Conservation (phyloP, 345 rosid genomes). For the Eucalyptus rudis region DNA sequence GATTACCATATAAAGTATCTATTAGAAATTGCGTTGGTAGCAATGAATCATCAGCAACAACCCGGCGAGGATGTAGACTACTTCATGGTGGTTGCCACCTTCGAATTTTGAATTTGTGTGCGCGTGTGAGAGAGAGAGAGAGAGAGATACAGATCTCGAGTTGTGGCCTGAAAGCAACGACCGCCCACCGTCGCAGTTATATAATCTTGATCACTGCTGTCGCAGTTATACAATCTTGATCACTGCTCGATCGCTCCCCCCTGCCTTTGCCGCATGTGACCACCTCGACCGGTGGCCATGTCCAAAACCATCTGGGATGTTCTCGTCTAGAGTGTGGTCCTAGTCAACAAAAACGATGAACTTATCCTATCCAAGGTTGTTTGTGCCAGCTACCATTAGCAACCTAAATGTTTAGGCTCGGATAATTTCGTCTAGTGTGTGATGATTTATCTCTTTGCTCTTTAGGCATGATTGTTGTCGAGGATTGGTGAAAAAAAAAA, state of each 20-base stretch:
- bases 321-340: background rate
- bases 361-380: background rate
- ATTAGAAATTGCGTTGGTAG: background rate
- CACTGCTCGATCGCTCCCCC: background rate
- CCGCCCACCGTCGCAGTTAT: background rate
- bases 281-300: background rate
- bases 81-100: background rate
- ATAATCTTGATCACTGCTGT: background rate
- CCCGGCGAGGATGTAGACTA: background rate
- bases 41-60: background rate
- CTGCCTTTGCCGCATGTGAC: background rate
- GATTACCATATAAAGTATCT: background rate
- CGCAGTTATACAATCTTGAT: background rate
- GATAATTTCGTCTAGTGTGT: background rate
- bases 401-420: background rate
- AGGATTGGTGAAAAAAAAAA: background rate
- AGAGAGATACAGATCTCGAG: background rate
- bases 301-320: background rate
- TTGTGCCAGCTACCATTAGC: background rate
- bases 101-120: too few relatives aligned
- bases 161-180: background rate
- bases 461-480: background rate
- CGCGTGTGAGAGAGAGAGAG: too few relatives aligned
- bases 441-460: background rate
- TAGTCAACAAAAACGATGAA: background rate